Conservation (phyloP, 1,284 basidiomycete species). For the Ganoderma lingzhi region DNA sequence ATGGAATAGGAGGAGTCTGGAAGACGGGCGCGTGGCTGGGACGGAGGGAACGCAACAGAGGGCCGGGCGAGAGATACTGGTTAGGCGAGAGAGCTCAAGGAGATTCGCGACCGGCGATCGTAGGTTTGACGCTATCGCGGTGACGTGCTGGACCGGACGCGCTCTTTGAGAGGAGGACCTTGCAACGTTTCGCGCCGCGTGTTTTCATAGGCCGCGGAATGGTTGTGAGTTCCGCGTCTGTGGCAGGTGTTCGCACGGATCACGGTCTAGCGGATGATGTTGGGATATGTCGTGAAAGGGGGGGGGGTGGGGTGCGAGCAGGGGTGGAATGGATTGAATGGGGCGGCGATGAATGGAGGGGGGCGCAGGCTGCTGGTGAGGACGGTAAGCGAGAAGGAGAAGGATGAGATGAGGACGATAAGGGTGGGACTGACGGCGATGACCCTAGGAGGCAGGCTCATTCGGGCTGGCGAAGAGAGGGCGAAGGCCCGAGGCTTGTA, state of each 20-base stretch:
- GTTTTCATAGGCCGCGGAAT: slow-evolving; percentile 10
- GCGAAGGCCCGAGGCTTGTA: neutral
- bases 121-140: slow-evolving; percentile 7
- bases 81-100: slow-evolving; percentile 15
- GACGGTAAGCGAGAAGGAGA: neutral
- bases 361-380: neutral
- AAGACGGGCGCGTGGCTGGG: slow-evolving; percentile 11
- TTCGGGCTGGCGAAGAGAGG: neutral
- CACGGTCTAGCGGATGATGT: neutral
- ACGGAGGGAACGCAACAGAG: slow-evolving; percentile 3
- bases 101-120: slow-evolving; percentile 29
- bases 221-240: slow-evolving; percentile 7
- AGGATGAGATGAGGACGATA: neutral
- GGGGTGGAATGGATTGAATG: neutral
- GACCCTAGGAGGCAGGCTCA: neutral
- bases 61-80: slow-evolving; percentile 25
- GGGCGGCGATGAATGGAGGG: neutral
- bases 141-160: slow-evolving; percentile 7
- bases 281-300: neutral
- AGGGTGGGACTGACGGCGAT: slow-evolving; percentile 7
- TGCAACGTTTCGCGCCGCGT: slow-evolving; percentile 17
- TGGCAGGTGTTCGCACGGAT: slow-evolving; percentile 7
- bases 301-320: neutral
- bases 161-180: slow-evolving; percentile 4
- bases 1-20: slow-evolving; percentile 21